Base-by-base conservation (phyloP, 1,139 yeast genomes). In the Scheffersomyces segobiensis region DNA sequence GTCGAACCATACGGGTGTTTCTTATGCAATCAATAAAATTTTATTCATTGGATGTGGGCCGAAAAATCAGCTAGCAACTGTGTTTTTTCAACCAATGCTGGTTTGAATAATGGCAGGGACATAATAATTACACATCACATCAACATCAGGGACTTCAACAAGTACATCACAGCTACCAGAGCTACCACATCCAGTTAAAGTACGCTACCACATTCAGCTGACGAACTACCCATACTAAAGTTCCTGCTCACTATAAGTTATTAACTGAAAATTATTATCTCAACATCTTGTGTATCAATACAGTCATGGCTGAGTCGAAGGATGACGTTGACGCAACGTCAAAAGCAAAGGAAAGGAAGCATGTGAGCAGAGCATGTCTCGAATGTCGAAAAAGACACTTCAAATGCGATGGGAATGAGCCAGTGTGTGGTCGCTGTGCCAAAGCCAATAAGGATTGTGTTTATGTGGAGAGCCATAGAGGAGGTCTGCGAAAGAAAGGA, bases 401-500 rank as follows among this genome's bases (percentile, higher is more conserved):
- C 60, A 81, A 80, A 60, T 82, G 86, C 63, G 82, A 78, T 58
- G 85, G 86, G 0, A 68, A 66, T 32, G 71, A 72, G n/a, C 86
- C 86, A 1, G 63, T 63, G 18, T 82, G 86, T 66, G 67, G 69
- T 14, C 69, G 83, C 55, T 82, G 86, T 60, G 59, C 56, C 5
- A 71, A 71, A 57, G 55, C 67, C 5, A 64, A 68, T 26, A 72
- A 72, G 57, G 72, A 66, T 0, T 82, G 86, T 58, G 74, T 74
- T 1, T 82, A 79, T 61, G 85, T 82, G 5, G 80, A 79, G 62
- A 78, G 84, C 59, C 78, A 80, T 53, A 67, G 86, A 59, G 86
- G 86, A 24, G 86, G 86, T 0, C 77, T 84, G 8, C 67, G 86
- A 53, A 79, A 74, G 62, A 81, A 78, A 62, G 85, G 85, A 4